Percentiles rank a stretch among this genome's conserved stretches.
Conservation (phyloP, 257 asterid genomes). For the Eucommia ulmoides region DNA sequence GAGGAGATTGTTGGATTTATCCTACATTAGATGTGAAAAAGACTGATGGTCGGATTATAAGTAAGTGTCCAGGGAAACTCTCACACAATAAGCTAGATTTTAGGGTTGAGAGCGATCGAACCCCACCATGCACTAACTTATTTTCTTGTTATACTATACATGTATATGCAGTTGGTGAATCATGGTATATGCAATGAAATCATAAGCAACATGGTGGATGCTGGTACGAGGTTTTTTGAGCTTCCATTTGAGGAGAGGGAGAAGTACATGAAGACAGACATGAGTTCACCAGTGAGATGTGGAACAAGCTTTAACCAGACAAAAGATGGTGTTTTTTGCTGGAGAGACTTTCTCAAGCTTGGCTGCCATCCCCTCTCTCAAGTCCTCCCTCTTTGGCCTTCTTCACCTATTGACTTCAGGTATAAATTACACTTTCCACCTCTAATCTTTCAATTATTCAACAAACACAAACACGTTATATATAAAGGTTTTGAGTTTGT, state of each 20-base stretch:
- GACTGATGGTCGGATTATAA: no score
- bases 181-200: slow-evolving; percentile 53
- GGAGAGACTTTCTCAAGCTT: slow-evolving; percentile 90
- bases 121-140: no score
- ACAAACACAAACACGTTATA: no score
- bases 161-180: slow-evolving; percentile 66
- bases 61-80: no score
- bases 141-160: no score
- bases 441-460: no score
- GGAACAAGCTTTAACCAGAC: slow-evolving; percentile 93
- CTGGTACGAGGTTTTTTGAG: slow-evolving; percentile 47
- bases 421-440: slow-evolving; percentile 6
- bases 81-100: no score
- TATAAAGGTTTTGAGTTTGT: no score
- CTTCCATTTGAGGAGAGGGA: slow-evolving; percentile 58
- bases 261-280: slow-evolving; percentile 67
- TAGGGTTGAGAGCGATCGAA: no score
- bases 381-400: slow-evolving; percentile 66
- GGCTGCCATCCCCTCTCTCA: slow-evolving; percentile 47
- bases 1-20: no score
- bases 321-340: slow-evolving; percentile 64
- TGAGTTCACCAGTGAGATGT: slow-evolving; percentile 49
- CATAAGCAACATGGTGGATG: slow-evolving; percentile 34
- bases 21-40: no score
- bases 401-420: slow-evolving; percentile 76